Conservation (phyloP, 306 rosid genomes). For the Leucaena leucocephala region DNA sequence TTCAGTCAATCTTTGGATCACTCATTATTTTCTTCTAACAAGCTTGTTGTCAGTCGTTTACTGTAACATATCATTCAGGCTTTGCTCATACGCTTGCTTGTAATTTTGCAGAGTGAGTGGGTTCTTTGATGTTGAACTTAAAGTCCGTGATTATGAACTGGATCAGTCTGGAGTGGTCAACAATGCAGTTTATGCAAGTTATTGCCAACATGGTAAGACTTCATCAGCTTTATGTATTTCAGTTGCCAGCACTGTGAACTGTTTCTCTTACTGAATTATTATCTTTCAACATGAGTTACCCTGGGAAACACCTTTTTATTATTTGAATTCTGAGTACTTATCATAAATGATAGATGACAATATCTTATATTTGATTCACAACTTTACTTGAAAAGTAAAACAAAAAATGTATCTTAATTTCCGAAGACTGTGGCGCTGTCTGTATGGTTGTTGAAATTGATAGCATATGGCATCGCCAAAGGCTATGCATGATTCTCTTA, state of each 20-base stretch:
- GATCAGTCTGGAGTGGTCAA: conserved; percentile 95
- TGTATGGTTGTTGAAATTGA: not conserved
- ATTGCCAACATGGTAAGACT: conserved; percentile 84
- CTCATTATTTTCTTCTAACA: conserved; percentile 5
- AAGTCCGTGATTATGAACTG: conserved; percentile 89
- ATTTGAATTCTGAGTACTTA: conserved; percentile 1
- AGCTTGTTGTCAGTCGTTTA: not conserved
- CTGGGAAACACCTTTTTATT: not conserved
- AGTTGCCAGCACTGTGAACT: conserved; percentile 4
- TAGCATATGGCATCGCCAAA: not conserved
- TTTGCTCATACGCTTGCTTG: conserved; percentile 24
- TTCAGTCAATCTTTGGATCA: conserved; percentile 2
- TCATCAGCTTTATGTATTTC: conserved; percentile 19
- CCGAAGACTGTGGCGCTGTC: conserved; percentile 2
- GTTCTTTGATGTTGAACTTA: conserved; percentile 66
- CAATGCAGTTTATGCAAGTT: conserved; percentile 89
- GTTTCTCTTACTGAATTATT: conserved; percentile 2
- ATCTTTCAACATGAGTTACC: not conserved
- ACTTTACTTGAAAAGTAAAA: conserved; percentile 10
- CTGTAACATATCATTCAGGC: not conserved
- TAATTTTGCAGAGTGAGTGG: conserved; percentile 66
- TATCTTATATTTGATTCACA: too few species aligned
- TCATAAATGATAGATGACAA: not conserved
- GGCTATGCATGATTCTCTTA: not conserved
- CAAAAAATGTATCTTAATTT: conserved; percentile 14